A percentile compares a stretch with the other conserved stretches of the same genome.
phyloP scores from a whole-genome alignment of 1,284 basidiomycete species.

The Cryptococcus sp. region DNA sequence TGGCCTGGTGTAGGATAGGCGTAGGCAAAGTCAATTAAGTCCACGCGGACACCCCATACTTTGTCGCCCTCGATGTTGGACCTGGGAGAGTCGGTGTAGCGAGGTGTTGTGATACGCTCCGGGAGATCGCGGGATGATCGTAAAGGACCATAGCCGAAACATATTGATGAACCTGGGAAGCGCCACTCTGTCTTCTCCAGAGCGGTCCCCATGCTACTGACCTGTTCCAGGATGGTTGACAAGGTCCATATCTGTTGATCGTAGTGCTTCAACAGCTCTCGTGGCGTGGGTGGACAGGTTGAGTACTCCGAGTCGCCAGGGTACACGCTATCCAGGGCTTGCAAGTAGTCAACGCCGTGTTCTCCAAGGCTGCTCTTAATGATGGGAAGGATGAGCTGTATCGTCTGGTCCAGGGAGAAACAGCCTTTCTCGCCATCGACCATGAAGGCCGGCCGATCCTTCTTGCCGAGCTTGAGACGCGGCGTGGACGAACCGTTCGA shows the following conservation, averaged over 20 bases:
- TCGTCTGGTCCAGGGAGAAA: not conserved
- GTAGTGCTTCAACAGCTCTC: too few species aligned
- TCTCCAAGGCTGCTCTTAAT: too few species aligned
- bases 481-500: too few species aligned
- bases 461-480: too few species aligned
- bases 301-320: too few species aligned
- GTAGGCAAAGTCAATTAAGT: not conserved
- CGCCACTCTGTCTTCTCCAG: slow-evolving; percentile 1
- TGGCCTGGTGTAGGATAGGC: not conserved
- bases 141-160: slow-evolving; percentile 6
- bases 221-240: not conserved
- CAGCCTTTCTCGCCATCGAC: too few species aligned
- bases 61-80: not conserved
- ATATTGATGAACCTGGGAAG: slow-evolving; percentile 7
- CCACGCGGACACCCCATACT: not conserved
- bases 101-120: not conserved
- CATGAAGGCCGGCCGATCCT: too few species aligned
- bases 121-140: not conserved
- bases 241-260: not conserved
- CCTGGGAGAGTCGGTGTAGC: not conserved
- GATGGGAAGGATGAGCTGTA: too few species aligned
- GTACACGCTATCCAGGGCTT: too few species aligned
- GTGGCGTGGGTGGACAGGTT: too few species aligned
- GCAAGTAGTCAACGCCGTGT: too few species aligned
- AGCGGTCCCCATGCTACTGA: not conserved